Conservation (phyloP, 2,329 filamentous ascomycete genomes). For the Torrubiella hemipterigena region DNA sequence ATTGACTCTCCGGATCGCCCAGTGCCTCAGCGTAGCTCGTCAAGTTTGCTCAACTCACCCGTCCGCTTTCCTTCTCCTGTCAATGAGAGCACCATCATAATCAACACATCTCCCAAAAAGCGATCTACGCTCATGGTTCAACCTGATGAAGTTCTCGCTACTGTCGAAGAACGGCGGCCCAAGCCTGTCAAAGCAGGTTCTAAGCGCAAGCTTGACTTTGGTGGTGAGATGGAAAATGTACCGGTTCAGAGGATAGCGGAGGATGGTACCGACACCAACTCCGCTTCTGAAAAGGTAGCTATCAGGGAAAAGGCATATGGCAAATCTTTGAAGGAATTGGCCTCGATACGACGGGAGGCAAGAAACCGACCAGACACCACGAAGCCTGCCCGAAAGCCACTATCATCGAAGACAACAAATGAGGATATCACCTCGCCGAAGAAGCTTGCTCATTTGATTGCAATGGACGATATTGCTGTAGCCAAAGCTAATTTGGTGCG, state of each 20-base stretch:
- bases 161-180: background rate
- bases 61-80: slow-evolving; percentile 2
- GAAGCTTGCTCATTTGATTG: slow-evolving; percentile 27
- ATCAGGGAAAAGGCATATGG: slow-evolving; percentile 22
- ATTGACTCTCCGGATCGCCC: slow-evolving; percentile 28
- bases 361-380: slow-evolving; percentile 17
- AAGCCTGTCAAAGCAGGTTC: slow-evolving; percentile 31
- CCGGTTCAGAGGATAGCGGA: slow-evolving; percentile 12
- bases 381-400: slow-evolving; percentile 29
- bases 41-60: slow-evolving; percentile 12
- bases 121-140: too few relatives aligned
- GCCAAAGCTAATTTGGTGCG: slow-evolving; percentile 23
- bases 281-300: slow-evolving; percentile 15
- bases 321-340: slow-evolving; percentile 34
- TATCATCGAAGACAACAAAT: slow-evolving; percentile 48
- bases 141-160: background rate
- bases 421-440: slow-evolving; percentile 46
- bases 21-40: slow-evolving; percentile 23
- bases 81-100: too few relatives aligned
- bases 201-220: slow-evolving; percentile 45
- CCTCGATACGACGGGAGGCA: slow-evolving; percentile 27
- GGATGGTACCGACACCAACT: slow-evolving; percentile 20
- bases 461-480: slow-evolving; percentile 23
- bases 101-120: too few relatives aligned
- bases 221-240: slow-evolving; percentile 37